Percentiles rank a stretch among this genome's conserved stretches.
These are phyloP conservation scores for Acacia acuminata DNA, from an alignment of 306 rosid genomes.

Conservation along the genomic window DNA sequence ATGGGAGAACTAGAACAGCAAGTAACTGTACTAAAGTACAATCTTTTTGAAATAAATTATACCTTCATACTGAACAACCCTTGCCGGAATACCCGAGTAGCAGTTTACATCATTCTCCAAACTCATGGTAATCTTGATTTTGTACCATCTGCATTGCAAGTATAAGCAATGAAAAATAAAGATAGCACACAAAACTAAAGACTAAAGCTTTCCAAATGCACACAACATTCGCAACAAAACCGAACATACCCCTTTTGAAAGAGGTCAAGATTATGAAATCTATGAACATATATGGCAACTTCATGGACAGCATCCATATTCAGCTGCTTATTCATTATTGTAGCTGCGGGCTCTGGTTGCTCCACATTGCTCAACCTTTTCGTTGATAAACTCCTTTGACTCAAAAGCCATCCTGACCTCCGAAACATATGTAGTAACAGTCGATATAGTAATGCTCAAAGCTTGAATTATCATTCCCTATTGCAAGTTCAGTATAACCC, in stretches of 20 bases:
- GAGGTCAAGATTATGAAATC: slow-evolving; percentile 96
- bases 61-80: slow-evolving; percentile 98
- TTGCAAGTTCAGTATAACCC: slow-evolving; percentile 34
- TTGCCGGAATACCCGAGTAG: slow-evolving; percentile 79
- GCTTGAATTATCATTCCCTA: slow-evolving; percentile 46
- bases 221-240: not conserved
- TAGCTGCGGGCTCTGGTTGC: slow-evolving; percentile 15
- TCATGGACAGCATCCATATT: slow-evolving; percentile 75
- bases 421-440: slow-evolving; percentile 62
- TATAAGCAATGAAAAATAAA: not conserved
- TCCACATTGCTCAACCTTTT: slow-evolving; percentile 65
- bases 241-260: slow-evolving; percentile 81
- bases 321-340: slow-evolving; percentile 49
- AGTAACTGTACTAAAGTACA: not conserved
- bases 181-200: not conserved
- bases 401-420: slow-evolving; percentile 72
- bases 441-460: slow-evolving; percentile 29
- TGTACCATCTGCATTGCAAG: slow-evolving; percentile 72
- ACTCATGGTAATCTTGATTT: slow-evolving; percentile 78
- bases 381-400: slow-evolving; percentile 56
- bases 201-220: not conserved
- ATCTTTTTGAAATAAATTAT: slow-evolving; percentile 18
- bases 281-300: slow-evolving; percentile 84
- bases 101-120: slow-evolving; percentile 66
- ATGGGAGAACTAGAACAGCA: not conserved